Base-by-base conservation (phyloP, 441 rosid genomes). In the Lepidium campestre region DNA sequence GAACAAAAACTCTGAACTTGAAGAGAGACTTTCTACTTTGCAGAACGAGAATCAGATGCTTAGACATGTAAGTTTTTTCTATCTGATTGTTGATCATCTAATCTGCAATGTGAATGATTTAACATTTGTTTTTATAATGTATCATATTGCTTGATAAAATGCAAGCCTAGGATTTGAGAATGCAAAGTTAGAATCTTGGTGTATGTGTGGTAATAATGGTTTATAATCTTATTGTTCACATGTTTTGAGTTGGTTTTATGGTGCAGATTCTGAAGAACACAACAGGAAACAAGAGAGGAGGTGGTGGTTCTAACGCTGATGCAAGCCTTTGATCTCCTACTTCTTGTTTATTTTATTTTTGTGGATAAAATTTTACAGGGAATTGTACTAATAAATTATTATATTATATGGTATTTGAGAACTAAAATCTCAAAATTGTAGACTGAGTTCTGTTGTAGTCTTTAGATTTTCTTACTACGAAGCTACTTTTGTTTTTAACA, bases 41-140 rank as follows among this genome's bases (percentile, higher is more conserved):
- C 89, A 78, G 62, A 91, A 91, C 56, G 98, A 92, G 79, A 92
- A 92, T 63, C 85, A 83, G 59, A 92, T 92, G 98, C 96, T 92
- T 69, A 81, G 93, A 85, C 91, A 87, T 7, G 94, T 88, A 81
- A 2, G 76, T 70, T 10, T 40, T 18, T 1, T 42, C 4, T 1
- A 14, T n/a, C 36, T 19, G 2, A 7, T 34, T 58, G 0, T 19
- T 29, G 4, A 7, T 2, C 8, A 3, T 45, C 36, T 18, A 4
- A 22, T 36, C 31, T 55, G 27, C 40, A 10, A 9, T 40, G 10
- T 57, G 15, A 40, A 32, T 19, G 13, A 53, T 31, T 59, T 17
- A 18, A 41, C 32, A 10, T 65, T 54, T 22, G 41, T 48, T 55
- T 13, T 9, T 18, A 15, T 2, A 12, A 41, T 44, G 20, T 12